A percentile compares a stretch with the other conserved stretches of the same genome.
These are phyloP conservation scores for Paracamarosporium sp. DNA, from an alignment of 2,329 filamentous ascomycete species.

Conservation along the genomic window DNA sequence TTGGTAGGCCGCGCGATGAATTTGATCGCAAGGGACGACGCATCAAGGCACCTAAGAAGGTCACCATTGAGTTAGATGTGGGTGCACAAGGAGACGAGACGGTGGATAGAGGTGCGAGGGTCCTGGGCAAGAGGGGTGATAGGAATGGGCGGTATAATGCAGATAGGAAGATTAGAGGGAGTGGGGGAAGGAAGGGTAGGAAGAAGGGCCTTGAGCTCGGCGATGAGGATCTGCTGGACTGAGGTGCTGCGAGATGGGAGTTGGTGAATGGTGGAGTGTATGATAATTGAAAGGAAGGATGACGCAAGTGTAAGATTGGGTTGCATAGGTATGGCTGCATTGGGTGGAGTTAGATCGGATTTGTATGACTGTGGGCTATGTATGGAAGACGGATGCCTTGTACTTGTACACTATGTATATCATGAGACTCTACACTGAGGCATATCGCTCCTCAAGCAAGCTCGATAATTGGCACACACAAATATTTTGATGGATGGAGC, in stretches of 20 bases:
- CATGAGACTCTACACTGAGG: neutral
- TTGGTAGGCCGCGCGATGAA: constrained; percentile 59
- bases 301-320: neutral
- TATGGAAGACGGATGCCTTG: neutral
- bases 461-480: too few species aligned
- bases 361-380: neutral
- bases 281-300: neutral
- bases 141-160: constrained; percentile 35
- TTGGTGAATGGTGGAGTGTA: neutral
- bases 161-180: constrained; percentile 46
- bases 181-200: constrained; percentile 48
- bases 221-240: constrained; percentile 23
- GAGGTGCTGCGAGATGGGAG: neutral
- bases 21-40: constrained; percentile 48
- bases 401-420: neutral
- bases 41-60: constrained; percentile 39
- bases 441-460: neutral
- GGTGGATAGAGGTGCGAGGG: constrained; percentile 8
- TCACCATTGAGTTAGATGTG: constrained; percentile 36
- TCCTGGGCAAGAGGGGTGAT: constrained; percentile 26
- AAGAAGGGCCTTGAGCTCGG: constrained; percentile 28
- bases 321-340: neutral
- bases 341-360: neutral
- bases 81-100: constrained; percentile 32
- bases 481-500: neutral